A percentile compares a stretch with the other conserved stretches of the same genome.
Evolutionary conservation across 2,329 filamentous ascomycete species (phyloP).

Genomic region (Fusarium phyllophilum): DNA sequence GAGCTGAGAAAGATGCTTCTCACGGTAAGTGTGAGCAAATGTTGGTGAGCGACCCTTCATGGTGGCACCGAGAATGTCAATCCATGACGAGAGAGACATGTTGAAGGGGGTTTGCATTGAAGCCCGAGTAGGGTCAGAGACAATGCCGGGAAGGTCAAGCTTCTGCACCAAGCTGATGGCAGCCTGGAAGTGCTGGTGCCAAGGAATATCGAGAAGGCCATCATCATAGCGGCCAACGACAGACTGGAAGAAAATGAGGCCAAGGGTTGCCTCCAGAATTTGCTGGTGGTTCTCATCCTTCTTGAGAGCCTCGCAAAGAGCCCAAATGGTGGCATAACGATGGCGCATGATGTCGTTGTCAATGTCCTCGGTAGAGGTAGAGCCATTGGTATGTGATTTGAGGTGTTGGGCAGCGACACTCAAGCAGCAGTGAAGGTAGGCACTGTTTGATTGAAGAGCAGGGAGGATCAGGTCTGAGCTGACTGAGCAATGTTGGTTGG

Average conservation of each 20-base stretch:
- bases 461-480: conserved; percentile 86
- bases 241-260: conserved; percentile 96
- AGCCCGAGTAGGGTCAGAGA: conserved; percentile 67
- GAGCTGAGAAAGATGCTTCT: conserved; percentile 81
- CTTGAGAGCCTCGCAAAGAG: conserved; percentile 84
- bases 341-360: conserved; percentile 94
- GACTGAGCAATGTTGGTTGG: conserved; percentile 85
- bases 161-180: conserved; percentile 86
- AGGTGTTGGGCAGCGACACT: conserved; percentile 93
- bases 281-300: conserved; percentile 84
- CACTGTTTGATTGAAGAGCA: conserved; percentile 89
- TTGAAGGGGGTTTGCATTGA: conserved; percentile 80
- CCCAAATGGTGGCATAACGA: conserved; percentile 85
- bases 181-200: conserved; percentile 97
- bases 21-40: conserved; percentile 94
- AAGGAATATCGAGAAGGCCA: conserved; percentile 88
- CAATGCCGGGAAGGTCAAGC: conserved; percentile 78
- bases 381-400: conserved; percentile 74
- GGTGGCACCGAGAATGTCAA: conserved; percentile 94
- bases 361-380: conserved; percentile 75
- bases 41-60: conserved; percentile 87
- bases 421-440: conserved; percentile 94
- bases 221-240: conserved; percentile 89
- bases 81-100: conserved; percentile 95
- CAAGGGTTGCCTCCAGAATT: conserved; percentile 91